A percentile compares a stretch with the other conserved stretches of the same genome.
These are phyloP conservation scores for Xylaria sp. DNA, from an alignment of 2,329 filamentous ascomycete species.

Conservation along the genomic window DNA sequence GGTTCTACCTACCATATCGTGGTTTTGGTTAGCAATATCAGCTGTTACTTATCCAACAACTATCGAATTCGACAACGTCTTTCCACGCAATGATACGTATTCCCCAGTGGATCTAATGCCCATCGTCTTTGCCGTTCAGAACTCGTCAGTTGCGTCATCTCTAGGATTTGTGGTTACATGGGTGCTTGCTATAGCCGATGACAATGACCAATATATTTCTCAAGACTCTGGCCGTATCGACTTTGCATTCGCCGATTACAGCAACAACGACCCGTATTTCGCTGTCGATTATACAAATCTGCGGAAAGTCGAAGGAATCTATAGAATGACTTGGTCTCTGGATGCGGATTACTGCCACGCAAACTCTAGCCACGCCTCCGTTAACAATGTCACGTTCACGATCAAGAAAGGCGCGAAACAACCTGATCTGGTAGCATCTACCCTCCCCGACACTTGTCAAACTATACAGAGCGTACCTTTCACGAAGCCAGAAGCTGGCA, in stretches of 20 bases:
- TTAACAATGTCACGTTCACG: not conserved
- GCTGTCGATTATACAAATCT: not conserved
- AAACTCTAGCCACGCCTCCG: not conserved
- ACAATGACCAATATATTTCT: not conserved
- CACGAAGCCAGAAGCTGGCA: no score
- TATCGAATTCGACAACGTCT: not conserved
- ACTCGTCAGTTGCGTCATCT: not conserved
- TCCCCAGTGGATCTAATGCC: constrained; percentile 1
- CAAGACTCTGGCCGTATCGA: not conserved
- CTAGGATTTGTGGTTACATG: not conserved
- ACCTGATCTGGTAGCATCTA: not conserved
- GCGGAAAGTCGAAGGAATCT: not conserved
- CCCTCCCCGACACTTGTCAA: not conserved
- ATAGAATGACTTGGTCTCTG: not conserved
- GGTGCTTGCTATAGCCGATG: not conserved
- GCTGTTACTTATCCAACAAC: not conserved
- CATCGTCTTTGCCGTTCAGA: constrained; percentile 10
- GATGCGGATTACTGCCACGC: not conserved
- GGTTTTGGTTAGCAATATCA: no score
- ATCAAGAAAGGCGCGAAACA: not conserved
- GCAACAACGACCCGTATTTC: not conserved
- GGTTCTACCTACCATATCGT: no score
- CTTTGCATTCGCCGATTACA: not conserved
- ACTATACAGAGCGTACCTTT: no score
- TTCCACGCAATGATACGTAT: constrained; percentile 16